Base-by-base conservation (phyloP, 495 filamentous ascomycete genomes). In the Terfezia claveryi region DNA sequence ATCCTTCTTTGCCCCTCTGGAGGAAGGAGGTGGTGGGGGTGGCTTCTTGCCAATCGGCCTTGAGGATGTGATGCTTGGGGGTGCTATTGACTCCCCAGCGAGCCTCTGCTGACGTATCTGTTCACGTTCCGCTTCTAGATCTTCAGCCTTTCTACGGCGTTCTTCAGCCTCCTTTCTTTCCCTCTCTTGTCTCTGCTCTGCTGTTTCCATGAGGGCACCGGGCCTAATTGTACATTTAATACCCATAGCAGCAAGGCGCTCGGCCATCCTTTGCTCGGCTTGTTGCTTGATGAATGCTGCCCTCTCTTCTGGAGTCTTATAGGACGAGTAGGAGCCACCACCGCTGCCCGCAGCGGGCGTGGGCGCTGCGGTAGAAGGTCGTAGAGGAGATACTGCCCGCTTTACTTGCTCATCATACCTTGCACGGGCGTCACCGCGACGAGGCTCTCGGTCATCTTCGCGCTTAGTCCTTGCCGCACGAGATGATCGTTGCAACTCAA, bases 201-300 rank as follows among this genome's bases (percentile, higher is more conserved):
- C 69, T 27, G 81, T 83, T 68, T 99, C 91, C 3, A 78, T 76
- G 4, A 46, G 17, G 12, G 41, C 41, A 9, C 41, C 41, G 1
- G 41, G 41, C 41, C 41, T 46, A 17, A 76, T 68, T 57, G 78
- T 82, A 2, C 77, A 70, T 63, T 87, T 91, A 60, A 99, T 76
- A 16, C 91, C 91, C 55, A 94, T 76, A 50, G 89, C 91, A 49
- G 92, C 92, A 59, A 99, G 79, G 52, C 91, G 79, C 67, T 96
- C 92, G n/a, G 89, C 87, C 83, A 99, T 95, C 50, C 88, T 83
- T 64, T 87, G 85, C 67, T 96, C 87, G 11, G 92, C 92, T 66
- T 94, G 88, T 66, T 95, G 87, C 66, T 91, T 91, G 59, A 95
- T 93, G 66, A 87, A 94, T 6, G 92, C 86, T 27, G 92, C 88